Evolutionary conservation across 225 moss, liverwort and hornwort genomes (phyloP).

Genomic region (Pleurozium schreberi): DNA sequence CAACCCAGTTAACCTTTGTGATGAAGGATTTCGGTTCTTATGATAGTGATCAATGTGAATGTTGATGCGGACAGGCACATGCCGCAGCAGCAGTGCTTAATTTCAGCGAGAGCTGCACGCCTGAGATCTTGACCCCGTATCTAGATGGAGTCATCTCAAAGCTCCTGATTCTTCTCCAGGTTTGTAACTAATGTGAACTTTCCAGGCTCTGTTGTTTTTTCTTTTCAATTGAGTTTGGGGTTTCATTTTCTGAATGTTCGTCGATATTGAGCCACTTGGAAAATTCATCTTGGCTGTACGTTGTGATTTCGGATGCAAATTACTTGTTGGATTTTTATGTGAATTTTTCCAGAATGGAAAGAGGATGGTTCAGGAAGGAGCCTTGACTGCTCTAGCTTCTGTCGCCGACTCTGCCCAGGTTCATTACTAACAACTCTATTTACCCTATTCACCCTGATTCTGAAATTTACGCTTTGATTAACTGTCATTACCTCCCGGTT

Average conservation of each 20-base stretch:
- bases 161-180: slow-evolving; percentile 85
- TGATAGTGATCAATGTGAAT: background rate
- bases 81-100: slow-evolving; percentile 95
- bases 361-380: slow-evolving; percentile 99
- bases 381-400: slow-evolving; percentile 91
- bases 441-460: background rate
- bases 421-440: background rate
- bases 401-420: slow-evolving; percentile 99
- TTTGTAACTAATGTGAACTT: background rate
- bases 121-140: slow-evolving; percentile 89
- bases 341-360: slow-evolving; percentile 70
- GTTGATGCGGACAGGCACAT: slow-evolving; percentile 56
- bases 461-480: background rate
- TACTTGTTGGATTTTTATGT: background rate
- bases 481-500: background rate
- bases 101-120: slow-evolving; percentile 95
- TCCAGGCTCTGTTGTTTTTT: background rate
- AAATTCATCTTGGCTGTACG: background rate
- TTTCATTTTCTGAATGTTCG: background rate
- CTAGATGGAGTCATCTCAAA: slow-evolving; percentile 91
- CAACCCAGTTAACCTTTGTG: background rate
- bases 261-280: background rate
- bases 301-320: background rate
- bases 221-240: background rate
- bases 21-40: background rate